Conservation (phyloP, 306 rosid genomes). For the Amphicarpaea edgeworthii region DNA sequence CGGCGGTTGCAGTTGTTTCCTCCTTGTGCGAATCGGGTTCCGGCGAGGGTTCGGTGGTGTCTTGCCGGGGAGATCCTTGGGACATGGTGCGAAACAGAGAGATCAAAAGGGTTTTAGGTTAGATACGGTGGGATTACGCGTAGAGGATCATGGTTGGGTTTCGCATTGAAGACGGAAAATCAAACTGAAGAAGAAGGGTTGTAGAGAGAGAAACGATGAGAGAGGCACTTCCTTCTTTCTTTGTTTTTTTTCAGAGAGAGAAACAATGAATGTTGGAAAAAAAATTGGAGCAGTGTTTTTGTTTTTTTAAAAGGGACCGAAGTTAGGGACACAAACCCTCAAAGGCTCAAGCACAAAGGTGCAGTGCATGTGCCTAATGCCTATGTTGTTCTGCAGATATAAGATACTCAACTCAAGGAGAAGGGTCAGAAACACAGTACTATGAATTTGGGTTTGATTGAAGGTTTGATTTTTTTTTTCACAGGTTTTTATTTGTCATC, state of each 20-base stretch:
- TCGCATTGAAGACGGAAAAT: conserved; percentile 61
- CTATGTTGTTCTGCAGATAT: conserved; percentile 24
- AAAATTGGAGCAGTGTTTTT: neutral
- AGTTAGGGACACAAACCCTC: conserved; percentile 56
- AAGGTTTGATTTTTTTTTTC: conserved; percentile 40
- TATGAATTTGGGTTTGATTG: conserved; percentile 40
- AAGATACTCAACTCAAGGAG: conserved; percentile 35
- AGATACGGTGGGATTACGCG: conserved; percentile 63
- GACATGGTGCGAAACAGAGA: conserved; percentile 67
- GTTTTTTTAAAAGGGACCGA: neutral
- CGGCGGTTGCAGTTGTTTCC: conserved; percentile 49
- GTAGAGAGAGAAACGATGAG: conserved; percentile 7
- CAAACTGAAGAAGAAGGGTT: conserved; percentile 39
- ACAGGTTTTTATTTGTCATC: neutral
- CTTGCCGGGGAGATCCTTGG: conserved; percentile 64
- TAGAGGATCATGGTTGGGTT: conserved; percentile 60
- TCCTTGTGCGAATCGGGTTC: conserved; percentile 59
- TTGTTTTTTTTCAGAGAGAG: conserved; percentile 41
- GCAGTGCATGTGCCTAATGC: conserved; percentile 33
- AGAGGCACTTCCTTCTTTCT: conserved; percentile 2
- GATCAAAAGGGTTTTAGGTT: conserved; percentile 63
- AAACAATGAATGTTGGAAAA: conserved; percentile 4
- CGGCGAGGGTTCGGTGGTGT: conserved; percentile 66
- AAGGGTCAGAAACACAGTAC: conserved; percentile 17
- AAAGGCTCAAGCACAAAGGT: conserved; percentile 49